These are phyloP conservation scores for Neurospora discreta DNA, from an alignment of 495 filamentous ascomycete genomes.

Conservation along the genomic window DNA sequence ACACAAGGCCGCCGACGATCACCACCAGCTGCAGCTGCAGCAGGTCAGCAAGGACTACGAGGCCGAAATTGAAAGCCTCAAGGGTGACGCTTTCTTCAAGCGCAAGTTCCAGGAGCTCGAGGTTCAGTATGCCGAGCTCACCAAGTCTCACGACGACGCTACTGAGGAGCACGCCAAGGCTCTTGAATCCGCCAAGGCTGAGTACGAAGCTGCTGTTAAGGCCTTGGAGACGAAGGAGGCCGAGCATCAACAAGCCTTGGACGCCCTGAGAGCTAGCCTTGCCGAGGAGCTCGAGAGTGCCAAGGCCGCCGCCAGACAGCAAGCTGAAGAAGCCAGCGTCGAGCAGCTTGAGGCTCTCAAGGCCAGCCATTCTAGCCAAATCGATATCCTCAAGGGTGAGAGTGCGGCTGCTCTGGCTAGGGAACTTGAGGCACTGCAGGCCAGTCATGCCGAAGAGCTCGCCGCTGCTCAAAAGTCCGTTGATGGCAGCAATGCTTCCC, in stretches of 20 bases:
- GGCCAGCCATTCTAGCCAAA: slow-evolving; percentile 34
- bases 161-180: slow-evolving; percentile 25
- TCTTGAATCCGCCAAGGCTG: slow-evolving; percentile 26
- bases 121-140: slow-evolving; percentile 33
- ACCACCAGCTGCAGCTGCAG: slow-evolving; percentile 38
- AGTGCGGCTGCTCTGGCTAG: slow-evolving; percentile 25
- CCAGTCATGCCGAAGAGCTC: slow-evolving; percentile 27
- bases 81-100: slow-evolving; percentile 44
- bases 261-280: slow-evolving; percentile 32
- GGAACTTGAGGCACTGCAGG: slow-evolving; percentile 31
- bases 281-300: slow-evolving; percentile 34
- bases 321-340: slow-evolving; percentile 24
- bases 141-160: slow-evolving; percentile 28
- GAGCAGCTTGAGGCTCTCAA: slow-evolving; percentile 34
- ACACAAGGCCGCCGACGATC: slow-evolving; percentile 29
- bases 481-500: slow-evolving; percentile 14
- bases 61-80: slow-evolving; percentile 44
- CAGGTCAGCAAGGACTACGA: slow-evolving; percentile 43
- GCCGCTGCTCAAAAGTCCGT: slow-evolving; percentile 16
- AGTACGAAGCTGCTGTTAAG: slow-evolving; percentile 23
- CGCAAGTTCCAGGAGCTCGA: slow-evolving; percentile 41
- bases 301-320: slow-evolving; percentile 28
- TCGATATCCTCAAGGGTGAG: slow-evolving; percentile 31
- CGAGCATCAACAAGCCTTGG: slow-evolving; percentile 31
- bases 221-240: slow-evolving; percentile 30